phyloP scores from a whole-genome alignment of 2,329 filamentous ascomycete species.

The Botryotinia narcissicola region DNA sequence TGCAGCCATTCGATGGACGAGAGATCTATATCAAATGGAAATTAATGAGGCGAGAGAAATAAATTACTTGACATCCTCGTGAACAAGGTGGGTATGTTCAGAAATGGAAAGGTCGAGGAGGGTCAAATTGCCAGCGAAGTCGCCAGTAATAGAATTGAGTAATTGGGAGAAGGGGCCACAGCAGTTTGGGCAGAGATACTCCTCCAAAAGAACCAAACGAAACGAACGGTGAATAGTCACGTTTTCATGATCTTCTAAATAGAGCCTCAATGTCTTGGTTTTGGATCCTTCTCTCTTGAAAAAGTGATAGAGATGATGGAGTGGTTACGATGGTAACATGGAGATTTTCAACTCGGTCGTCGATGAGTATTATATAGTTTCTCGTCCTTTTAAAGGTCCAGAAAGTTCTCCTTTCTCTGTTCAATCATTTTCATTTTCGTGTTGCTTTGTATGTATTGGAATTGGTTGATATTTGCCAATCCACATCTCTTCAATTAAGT shows the following conservation, averaged over 20 bases:
- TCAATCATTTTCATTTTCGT: not conserved
- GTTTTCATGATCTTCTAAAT: slow-evolving; percentile 11
- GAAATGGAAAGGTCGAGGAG: slow-evolving; percentile 24
- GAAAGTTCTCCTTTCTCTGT: not conserved
- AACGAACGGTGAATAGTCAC: slow-evolving; percentile 11
- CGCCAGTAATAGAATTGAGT: slow-evolving; percentile 1
- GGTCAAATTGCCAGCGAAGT: slow-evolving; percentile 19
- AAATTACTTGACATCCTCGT: not conserved
- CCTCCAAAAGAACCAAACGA: slow-evolving; percentile 1
- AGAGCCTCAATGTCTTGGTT: slow-evolving; percentile 8
- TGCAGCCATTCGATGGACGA: not conserved
- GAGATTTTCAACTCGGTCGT: not conserved
- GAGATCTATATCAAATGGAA: slow-evolving; percentile 3
- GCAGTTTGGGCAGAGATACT: slow-evolving; percentile 1
- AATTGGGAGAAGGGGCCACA: slow-evolving; percentile 5
- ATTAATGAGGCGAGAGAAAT: not conserved
- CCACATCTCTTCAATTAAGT: not conserved
- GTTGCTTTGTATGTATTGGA: not conserved
- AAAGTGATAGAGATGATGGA: not conserved
- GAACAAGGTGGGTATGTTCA: not conserved
- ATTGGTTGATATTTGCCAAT: not conserved
- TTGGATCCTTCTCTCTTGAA: slow-evolving; percentile 4
- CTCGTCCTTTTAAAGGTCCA: not conserved
- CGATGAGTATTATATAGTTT: slow-evolving; percentile 11
- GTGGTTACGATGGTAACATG: not conserved